phyloP scores from a whole-genome alignment of 768 basidiomycete genomes.

The Daedalea quercina region DNA sequence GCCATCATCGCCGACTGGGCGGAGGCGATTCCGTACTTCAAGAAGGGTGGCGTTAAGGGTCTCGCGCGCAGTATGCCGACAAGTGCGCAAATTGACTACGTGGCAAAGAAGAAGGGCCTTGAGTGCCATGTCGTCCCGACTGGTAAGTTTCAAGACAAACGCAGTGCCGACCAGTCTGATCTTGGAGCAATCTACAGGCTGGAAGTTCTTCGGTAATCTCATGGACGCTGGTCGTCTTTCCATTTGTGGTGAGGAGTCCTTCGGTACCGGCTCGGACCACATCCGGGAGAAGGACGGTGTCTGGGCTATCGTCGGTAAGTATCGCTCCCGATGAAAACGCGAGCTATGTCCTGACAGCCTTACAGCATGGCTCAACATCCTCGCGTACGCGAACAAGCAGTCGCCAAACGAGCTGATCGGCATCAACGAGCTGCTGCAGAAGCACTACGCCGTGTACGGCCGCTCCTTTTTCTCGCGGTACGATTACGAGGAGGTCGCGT shows the following conservation, averaged over 20 bases:
- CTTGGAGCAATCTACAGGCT: conserved; percentile 45
- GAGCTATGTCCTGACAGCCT: background rate
- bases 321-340: background rate
- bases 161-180: background rate
- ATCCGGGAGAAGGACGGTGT: conserved; percentile 99
- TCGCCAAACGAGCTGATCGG: conserved; percentile 73
- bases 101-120: conserved; percentile 88
- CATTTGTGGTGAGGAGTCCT: conserved; percentile 98
- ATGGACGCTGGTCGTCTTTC: conserved; percentile 98
- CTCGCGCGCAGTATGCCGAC: conserved; percentile 98
- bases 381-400: conserved; percentile 79
- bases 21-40: conserved; percentile 87
- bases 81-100: conserved; percentile 91
- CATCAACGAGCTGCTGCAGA: conserved; percentile 85
- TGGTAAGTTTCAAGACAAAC: conserved; percentile 38
- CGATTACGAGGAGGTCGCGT: conserved; percentile 97
- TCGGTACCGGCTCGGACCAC: conserved; percentile 99
- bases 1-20: conserved; percentile 98
- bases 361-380: conserved; percentile 93
- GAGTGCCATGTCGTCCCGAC: conserved; percentile 97
- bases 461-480: conserved; percentile 98
- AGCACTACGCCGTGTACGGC: conserved; percentile 89
- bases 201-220: conserved; percentile 99
- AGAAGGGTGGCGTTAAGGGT: conserved; percentile 87
- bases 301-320: conserved; percentile 92